phyloP scores from a whole-genome alignment of 306 rosid genomes.

The Corylus heterophylla region DNA sequence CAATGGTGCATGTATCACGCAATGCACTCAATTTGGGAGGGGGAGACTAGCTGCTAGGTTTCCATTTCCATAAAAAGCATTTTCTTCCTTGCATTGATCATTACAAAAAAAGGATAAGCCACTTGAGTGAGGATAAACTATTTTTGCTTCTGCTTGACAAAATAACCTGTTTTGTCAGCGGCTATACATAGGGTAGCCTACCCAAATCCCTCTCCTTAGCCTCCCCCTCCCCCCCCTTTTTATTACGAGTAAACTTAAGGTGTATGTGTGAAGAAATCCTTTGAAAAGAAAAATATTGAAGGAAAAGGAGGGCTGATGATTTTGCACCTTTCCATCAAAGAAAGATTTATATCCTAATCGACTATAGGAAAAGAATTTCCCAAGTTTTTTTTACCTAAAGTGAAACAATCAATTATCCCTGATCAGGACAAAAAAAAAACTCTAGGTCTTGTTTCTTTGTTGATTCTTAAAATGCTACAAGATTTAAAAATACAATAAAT shows the following conservation, averaged over 20 bases:
- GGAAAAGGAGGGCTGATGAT: background rate
- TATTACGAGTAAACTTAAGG: too few species aligned
- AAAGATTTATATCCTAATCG: background rate
- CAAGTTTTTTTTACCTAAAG: background rate
- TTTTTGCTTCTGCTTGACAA: background rate
- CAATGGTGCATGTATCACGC: background rate
- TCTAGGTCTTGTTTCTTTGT: too few species aligned
- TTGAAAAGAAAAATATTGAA: background rate
- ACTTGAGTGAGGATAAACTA: too few species aligned
- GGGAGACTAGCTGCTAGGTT: background rate
- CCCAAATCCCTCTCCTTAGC: background rate
- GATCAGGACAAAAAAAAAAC: background rate
- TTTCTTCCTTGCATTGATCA: background rate
- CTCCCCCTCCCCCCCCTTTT: too few species aligned
- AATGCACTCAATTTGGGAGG: background rate
- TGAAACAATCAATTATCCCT: background rate
- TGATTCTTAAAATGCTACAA: too few species aligned
- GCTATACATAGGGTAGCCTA: background rate
- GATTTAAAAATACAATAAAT: too few species aligned
- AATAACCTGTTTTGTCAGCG: background rate
- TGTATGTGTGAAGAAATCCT: background rate
- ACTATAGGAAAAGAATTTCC: background rate
- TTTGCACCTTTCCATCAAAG: background rate
- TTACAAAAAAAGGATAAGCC: background rate
- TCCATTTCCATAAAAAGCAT: background rate